Evolutionary conservation across 441 rosid species (phyloP).

Genomic region (Omphalea diandra): DNA sequence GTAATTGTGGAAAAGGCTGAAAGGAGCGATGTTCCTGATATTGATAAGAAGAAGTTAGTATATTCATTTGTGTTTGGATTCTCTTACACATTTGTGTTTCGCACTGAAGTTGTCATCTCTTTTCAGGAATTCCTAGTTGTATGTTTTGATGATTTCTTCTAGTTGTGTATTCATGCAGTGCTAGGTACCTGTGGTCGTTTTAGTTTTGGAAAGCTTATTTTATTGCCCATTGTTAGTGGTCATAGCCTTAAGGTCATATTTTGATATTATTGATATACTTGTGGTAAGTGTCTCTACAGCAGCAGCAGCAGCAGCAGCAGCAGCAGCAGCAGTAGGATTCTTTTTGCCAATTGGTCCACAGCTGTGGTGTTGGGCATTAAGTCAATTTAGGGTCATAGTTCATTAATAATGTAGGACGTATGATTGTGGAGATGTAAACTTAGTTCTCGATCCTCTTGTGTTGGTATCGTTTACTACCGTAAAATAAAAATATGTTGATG

Average conservation of each 20-base stretch:
- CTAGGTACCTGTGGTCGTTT: neutral
- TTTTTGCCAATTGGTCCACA: neutral
- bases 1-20: conserved; percentile 93
- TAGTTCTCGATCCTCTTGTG: too few relatives aligned
- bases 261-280: neutral
- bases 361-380: neutral
- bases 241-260: neutral
- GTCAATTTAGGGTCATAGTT: neutral
- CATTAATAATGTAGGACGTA: neutral
- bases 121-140: neutral
- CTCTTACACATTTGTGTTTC: neutral
- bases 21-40: conserved; percentile 88
- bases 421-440: neutral
- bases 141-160: neutral
- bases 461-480: neutral
- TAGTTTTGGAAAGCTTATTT: neutral
- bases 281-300: neutral
- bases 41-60: conserved; percentile 91
- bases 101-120: neutral
- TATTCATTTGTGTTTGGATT: neutral
- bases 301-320: too few relatives aligned
- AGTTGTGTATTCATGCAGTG: neutral
- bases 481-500: neutral
- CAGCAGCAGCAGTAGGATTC: neutral
- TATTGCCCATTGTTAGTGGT: neutral